Conservation (phyloP, 1,284 basidiomycete genomes). For the Heterobasidion occidentale region DNA sequence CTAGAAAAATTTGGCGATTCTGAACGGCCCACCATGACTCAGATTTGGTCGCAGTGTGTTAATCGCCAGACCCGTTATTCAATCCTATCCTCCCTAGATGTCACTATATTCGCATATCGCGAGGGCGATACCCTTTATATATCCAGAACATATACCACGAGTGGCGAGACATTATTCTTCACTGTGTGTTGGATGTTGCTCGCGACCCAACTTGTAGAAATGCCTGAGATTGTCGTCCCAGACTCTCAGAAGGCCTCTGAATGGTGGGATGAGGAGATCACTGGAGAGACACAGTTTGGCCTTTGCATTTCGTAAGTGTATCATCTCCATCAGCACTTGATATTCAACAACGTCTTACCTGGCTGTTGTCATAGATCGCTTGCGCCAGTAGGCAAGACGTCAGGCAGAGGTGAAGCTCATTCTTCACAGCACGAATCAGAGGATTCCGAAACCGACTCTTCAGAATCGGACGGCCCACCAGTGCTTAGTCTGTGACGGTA, state of each 20-base stretch:
- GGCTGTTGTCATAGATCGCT: no score
- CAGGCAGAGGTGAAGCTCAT: no score
- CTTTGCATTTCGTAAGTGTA: background rate
- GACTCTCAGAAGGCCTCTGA: background rate
- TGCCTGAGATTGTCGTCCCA: background rate
- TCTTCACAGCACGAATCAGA: no score
- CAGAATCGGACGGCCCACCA: no score
- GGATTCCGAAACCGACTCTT: no score
- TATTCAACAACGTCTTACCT: no score
- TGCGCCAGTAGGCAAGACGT: no score
- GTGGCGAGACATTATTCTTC: background rate
- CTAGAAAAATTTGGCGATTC: background rate
- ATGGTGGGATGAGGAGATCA: background rate
- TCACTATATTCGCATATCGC: background rate
- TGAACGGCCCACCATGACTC: background rate
- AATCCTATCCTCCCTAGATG: background rate
- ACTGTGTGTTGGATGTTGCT: background rate
- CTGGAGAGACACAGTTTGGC: background rate
- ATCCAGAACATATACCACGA: background rate
- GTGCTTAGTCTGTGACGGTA: no score
- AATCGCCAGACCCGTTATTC: background rate
- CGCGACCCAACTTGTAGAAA: background rate
- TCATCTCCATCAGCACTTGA: no score
- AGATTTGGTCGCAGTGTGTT: background rate
- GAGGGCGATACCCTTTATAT: background rate